Percentiles rank a stretch among this genome's conserved stretches.
Evolutionary conservation across 164 flowering plant genomes (phyloP).

Genomic region (Cinnamomum chago): DNA sequence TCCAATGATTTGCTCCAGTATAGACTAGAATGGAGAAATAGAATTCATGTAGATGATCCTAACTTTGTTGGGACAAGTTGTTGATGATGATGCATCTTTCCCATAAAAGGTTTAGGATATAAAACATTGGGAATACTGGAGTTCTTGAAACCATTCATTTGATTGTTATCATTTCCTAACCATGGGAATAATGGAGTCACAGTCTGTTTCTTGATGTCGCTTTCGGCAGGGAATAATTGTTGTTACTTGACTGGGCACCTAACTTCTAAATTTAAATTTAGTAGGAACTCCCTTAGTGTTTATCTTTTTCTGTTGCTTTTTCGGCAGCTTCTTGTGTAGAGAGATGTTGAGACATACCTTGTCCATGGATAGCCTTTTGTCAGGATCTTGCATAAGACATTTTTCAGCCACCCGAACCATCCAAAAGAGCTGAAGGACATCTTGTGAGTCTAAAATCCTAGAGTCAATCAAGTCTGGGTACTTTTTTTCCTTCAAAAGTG

Average conservation of each 20-base stretch:
- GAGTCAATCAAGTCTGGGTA: slow-evolving; percentile 58
- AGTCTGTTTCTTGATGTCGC: no score
- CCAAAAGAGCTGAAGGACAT: slow-evolving; percentile 64
- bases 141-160: not conserved
- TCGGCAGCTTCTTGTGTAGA: not conserved
- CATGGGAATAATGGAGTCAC: not conserved
- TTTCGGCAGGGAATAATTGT: not conserved
- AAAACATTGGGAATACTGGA: not conserved
- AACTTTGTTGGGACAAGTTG: no score
- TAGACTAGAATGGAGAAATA: no score
- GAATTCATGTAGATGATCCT: no score
- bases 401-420: slow-evolving; percentile 61
- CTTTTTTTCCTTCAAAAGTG: slow-evolving; percentile 55
- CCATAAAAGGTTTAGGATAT: not conserved
- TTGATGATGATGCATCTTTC: no score
- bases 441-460: slow-evolving; percentile 48
- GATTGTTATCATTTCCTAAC: not conserved
- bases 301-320: not conserved
- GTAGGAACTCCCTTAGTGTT: not conserved
- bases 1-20: no score
- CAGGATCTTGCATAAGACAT: slow-evolving; percentile 57
- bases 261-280: not conserved
- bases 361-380: slow-evolving; percentile 44
- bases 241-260: not conserved
- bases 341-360: slow-evolving; percentile 27